Evolutionary conservation across 2,329 filamentous ascomycete genomes (phyloP).

Genomic region (Aspergillus tamarii): DNA sequence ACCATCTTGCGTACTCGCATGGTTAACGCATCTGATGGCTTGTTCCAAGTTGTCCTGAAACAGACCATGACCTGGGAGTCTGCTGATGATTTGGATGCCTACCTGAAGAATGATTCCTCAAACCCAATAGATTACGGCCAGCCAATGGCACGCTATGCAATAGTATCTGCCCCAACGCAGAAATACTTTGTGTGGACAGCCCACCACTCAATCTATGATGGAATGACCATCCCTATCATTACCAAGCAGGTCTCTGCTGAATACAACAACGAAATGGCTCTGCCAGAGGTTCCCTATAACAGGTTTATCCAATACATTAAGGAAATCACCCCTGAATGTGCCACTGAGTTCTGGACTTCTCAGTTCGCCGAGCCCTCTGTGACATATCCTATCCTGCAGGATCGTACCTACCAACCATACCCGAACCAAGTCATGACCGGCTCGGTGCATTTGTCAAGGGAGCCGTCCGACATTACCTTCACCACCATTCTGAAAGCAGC

Average conservation of each 20-base stretch:
- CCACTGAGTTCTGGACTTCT: background rate
- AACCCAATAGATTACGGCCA: slow-evolving; percentile 13
- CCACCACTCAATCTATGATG: slow-evolving; percentile 52
- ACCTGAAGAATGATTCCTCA: slow-evolving; percentile 13
- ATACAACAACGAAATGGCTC: background rate
- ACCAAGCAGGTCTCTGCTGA: background rate
- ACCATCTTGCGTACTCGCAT: slow-evolving; percentile 49
- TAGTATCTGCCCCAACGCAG: slow-evolving; percentile 7
- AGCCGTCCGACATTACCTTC: background rate
- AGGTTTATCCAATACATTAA: background rate
- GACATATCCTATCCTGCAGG: background rate
- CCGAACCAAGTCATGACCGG: background rate
- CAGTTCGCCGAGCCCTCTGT: background rate
- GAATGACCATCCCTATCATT: slow-evolving; percentile 30
- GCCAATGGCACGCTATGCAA: slow-evolving; percentile 14
- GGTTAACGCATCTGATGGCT: slow-evolving; percentile 17
- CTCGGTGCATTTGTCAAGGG: background rate
- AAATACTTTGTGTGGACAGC: slow-evolving; percentile 45
- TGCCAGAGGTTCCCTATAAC: background rate
- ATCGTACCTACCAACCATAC: background rate
- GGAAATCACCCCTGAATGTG: background rate
- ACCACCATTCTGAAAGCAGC: background rate
- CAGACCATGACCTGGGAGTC: slow-evolving; percentile 24
- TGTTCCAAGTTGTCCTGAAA: slow-evolving; percentile 31
- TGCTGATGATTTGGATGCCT: slow-evolving; percentile 12